A percentile compares a stretch with the other conserved stretches of the same genome.
Conservation (phyloP, 2,329 filamentous ascomycete genomes). For the Hypoxylon sp. region DNA sequence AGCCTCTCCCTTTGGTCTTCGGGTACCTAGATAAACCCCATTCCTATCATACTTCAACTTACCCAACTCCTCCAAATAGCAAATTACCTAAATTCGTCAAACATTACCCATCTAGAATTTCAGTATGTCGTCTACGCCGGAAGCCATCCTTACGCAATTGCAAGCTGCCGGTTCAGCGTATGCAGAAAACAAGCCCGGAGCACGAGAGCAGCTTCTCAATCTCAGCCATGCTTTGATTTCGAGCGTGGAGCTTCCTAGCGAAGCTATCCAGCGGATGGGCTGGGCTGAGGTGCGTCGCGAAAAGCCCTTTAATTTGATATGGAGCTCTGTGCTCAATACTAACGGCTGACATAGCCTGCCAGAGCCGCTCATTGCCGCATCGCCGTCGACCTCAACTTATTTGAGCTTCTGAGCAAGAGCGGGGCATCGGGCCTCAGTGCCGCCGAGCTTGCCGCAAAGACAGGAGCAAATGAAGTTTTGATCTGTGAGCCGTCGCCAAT, state of each 20-base stretch:
- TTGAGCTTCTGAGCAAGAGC: constrained; percentile 53
- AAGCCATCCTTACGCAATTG: constrained; percentile 39
- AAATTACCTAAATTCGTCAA: neutral
- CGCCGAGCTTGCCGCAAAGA: constrained; percentile 51
- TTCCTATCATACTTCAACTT: neutral
- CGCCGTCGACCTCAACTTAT: constrained; percentile 56
- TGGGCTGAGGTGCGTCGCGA: constrained; percentile 58
- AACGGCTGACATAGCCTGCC: constrained; percentile 51
- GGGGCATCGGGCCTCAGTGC: constrained; percentile 48
- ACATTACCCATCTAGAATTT: neutral
- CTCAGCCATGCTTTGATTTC: constrained; percentile 56
- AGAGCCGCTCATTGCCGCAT: constrained; percentile 56
- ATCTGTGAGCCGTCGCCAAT: constrained; percentile 22
- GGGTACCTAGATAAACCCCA: no score
- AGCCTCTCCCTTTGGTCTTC: no score
- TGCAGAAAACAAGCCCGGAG: constrained; percentile 53
- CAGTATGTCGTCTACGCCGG: constrained; percentile 26
- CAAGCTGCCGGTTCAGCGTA: constrained; percentile 53
- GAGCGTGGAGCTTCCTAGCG: constrained; percentile 57
- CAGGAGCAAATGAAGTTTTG: constrained; percentile 51
- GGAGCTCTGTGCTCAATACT: neutral
- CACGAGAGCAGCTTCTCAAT: constrained; percentile 57
- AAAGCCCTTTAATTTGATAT: no score
- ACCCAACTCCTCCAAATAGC: neutral
- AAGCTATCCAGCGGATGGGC: constrained; percentile 56